Conservation (phyloP, 2,329 filamentous ascomycete genomes). For the Ascochyta lentis region DNA sequence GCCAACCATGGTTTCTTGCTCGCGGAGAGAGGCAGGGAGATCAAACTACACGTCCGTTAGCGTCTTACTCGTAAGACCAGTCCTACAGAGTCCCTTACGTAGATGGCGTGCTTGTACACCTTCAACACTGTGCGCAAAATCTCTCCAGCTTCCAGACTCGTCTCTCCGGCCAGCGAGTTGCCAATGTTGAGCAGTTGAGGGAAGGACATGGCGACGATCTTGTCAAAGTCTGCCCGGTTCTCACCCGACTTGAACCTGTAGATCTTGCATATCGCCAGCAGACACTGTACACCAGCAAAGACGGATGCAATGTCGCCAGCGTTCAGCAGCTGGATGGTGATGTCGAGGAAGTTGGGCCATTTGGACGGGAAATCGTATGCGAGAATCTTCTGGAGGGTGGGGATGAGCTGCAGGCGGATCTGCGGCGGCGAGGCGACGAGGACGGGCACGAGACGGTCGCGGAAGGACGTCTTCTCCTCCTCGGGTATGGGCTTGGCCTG, state of each 20-base stretch:
- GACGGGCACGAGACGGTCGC: conserved; percentile 86
- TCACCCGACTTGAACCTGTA: conserved; percentile 93
- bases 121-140: conserved; percentile 96
- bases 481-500: conserved; percentile 80
- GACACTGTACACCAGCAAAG: conserved; percentile 90
- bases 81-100: conserved; percentile 64
- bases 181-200: conserved; percentile 86
- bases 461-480: conserved; percentile 85
- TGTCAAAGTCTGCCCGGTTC: conserved; percentile 85
- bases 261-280: conserved; percentile 92
- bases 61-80: neutral
- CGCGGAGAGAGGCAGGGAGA: conserved; percentile 76
- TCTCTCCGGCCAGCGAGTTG: conserved; percentile 86
- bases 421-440: conserved; percentile 80
- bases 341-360: conserved; percentile 94
- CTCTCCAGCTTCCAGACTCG: conserved; percentile 91
- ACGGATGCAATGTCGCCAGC: conserved; percentile 86
- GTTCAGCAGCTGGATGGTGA: conserved; percentile 86
- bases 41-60: conserved; percentile 71
- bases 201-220: conserved; percentile 90
- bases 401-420: conserved; percentile 90
- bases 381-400: conserved; percentile 93
- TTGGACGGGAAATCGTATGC: conserved; percentile 92
- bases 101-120: conserved; percentile 97
- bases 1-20: conserved; percentile 83